These are phyloP conservation scores for Phytophthora brassicae DNA, from an alignment of 352 stramenopile genomes.

Conservation along the genomic window DNA sequence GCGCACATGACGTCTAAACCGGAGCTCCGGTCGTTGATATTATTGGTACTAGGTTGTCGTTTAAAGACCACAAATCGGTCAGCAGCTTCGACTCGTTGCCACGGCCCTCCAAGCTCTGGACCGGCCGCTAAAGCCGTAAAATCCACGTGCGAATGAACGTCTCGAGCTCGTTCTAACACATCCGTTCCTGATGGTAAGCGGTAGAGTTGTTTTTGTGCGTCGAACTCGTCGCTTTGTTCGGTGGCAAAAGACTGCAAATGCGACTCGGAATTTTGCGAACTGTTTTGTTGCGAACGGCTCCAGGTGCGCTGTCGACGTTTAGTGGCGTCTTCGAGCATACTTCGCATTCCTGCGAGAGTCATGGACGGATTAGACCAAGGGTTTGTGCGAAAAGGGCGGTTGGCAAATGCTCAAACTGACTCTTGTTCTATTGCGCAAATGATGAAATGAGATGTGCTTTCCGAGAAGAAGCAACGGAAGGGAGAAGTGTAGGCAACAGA, in stretches of 20 bases:
- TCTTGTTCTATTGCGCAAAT: no score
- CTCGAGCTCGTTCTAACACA: conserved; percentile 29
- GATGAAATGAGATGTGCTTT: no score
- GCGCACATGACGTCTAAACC: conserved; percentile 37
- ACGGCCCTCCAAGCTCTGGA: conserved; percentile 18
- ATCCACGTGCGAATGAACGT: conserved; percentile 18
- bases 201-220: background rate
- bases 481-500: no score
- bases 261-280: conserved; percentile 4
- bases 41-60: background rate
- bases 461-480: no score
- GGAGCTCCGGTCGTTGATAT: conserved; percentile 4
- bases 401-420: no score
- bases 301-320: conserved; percentile 6
- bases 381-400: no score
- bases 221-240: conserved; percentile 9
- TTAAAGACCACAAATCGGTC: conserved; percentile 34
- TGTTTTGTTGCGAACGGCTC: conserved; percentile 8
- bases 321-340: conserved; percentile 11
- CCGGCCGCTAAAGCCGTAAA: conserved; percentile 27
- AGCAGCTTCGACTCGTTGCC: conserved; percentile 24
- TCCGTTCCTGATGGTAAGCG: conserved; percentile 16
- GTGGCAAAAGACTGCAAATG: conserved; percentile 15
- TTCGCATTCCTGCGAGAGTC: no score
- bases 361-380: no score